phyloP scores from a whole-genome alignment of 2,329 filamentous ascomycete species.

The Cercospora sp. region DNA sequence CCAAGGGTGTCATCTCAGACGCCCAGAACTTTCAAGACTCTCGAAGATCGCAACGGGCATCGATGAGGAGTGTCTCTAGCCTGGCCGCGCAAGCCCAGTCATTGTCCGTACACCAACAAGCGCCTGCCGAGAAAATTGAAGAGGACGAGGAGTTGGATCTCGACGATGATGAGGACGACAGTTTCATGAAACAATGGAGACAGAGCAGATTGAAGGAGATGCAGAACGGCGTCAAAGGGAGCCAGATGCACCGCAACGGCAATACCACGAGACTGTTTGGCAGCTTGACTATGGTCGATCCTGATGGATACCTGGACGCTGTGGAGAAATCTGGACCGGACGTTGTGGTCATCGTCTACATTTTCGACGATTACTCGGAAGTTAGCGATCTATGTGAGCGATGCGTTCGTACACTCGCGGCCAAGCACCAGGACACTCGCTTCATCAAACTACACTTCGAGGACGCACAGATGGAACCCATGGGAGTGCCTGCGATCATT shows the following conservation, averaged over 20 bases:
- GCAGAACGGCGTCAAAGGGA: slow-evolving; percentile 59
- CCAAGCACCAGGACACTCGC: slow-evolving; percentile 67
- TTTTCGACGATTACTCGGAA: slow-evolving; percentile 80
- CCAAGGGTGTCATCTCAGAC: slow-evolving; percentile 85
- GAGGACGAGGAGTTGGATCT: slow-evolving; percentile 54
- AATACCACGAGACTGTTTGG: slow-evolving; percentile 70
- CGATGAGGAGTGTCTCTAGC: slow-evolving; percentile 29
- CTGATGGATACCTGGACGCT: slow-evolving; percentile 88
- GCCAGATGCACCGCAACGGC: slow-evolving; percentile 53
- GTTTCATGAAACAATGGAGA: slow-evolving; percentile 83
- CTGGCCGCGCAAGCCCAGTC: slow-evolving; percentile 22
- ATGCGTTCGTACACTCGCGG: slow-evolving; percentile 73
- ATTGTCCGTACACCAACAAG: slow-evolving; percentile 17
- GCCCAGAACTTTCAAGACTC: slow-evolving; percentile 65
- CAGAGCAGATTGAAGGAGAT: slow-evolving; percentile 77
- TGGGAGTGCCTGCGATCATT: slow-evolving; percentile 81
- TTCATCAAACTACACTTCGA: slow-evolving; percentile 90
- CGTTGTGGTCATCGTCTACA: slow-evolving; percentile 86
- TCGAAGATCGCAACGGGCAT: slow-evolving; percentile 33
- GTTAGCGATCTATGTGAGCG: slow-evolving; percentile 77
- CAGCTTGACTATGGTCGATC: slow-evolving; percentile 79
- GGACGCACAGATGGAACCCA: slow-evolving; percentile 91
- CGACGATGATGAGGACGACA: slow-evolving; percentile 70
- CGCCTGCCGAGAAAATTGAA: slow-evolving; percentile 27
- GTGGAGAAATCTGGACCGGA: slow-evolving; percentile 84